Evolutionary conservation across 192 early-diverging fungal genomes (phyloP), one percentile per base, ranked within the genome.

Genomic region (Mortierella antarctica): DNA sequence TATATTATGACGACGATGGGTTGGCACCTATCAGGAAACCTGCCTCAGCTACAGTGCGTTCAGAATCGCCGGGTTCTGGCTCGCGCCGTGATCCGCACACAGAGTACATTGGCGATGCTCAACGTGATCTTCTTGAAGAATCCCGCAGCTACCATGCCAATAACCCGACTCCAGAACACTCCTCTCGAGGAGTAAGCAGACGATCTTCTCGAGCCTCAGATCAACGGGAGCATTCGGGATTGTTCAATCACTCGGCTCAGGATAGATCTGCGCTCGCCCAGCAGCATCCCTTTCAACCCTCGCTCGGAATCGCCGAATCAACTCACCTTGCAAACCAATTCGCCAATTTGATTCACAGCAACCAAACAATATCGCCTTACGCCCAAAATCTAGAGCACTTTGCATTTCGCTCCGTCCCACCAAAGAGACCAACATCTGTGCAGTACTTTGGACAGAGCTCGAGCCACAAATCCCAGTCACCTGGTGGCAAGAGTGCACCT

Each of bases 321-420:
- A 95, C 82, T 91, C 95, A 74, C 86, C 91, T 94, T n/a, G 92
- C 96, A 7, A 96, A 95, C 5, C 93, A 96, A 71, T 85, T 98
- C 45, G 95, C 95, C 0, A 92, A 91, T 58, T 83, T 98, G 64
- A 91, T 95, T 85, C 87, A 84, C 53, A 88, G 92, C 77, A 93
- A 97, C 69, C 95, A 94, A 72, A 97, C 97, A 23, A 90, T 98
- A 15, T 94, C 93, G 13, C 94, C 96, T 2, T 92, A 91, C 57
- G 94, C 95, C 2, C 94, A 92, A 11, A 85, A 89, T 14, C 74
- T 95, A 44, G 89, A 92, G 63, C 95, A 98, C 82, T 90, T 91
- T 23, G 92, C 95, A 0, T 96, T 93, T 74, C 84, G 96, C 13
- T 90, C 92, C 44, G 68, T 84, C 2, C 86, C 88, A 4, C 83